These are phyloP conservation scores for Gorgonomyces haynaldii DNA, from an alignment of 192 early-diverging fungal genomes.

Conservation along the genomic window DNA sequence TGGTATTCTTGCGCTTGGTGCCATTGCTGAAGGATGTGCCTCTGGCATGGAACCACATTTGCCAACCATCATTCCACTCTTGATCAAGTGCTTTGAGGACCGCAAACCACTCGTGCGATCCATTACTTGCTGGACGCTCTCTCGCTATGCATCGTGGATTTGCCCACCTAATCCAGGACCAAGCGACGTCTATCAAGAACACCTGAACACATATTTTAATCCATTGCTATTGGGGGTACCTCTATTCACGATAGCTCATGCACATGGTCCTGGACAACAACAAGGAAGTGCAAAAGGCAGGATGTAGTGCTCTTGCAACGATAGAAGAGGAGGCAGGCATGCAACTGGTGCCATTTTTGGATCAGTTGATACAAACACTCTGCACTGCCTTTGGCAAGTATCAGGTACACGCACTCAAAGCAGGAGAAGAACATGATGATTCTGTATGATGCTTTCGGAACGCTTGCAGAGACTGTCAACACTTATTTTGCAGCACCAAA, in stretches of 20 bases:
- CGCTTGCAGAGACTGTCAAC: conserved; percentile 89
- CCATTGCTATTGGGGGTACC: conserved; percentile 63
- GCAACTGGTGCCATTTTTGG: conserved; percentile 76
- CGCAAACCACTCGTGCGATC: conserved; percentile 75
- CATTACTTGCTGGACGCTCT: conserved; percentile 98
- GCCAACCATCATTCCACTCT: conserved; percentile 72
- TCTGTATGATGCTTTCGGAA: conserved; percentile 94
- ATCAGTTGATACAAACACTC: conserved; percentile 74
- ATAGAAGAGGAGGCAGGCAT: conserved; percentile 84
- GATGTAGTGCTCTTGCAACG: conserved; percentile 87
- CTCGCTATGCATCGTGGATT: conserved; percentile 81
- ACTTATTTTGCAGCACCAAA: conserved; percentile 65
- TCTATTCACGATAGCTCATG: conserved; percentile 25
- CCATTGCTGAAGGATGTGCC: conserved; percentile 92
- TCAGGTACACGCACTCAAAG: no score
- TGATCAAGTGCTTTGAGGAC: conserved; percentile 70
- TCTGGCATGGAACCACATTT: conserved; percentile 82
- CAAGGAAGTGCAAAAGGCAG: conserved; percentile 97
- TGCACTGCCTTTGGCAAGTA: conserved; percentile 77
- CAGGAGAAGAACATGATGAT: conserved; percentile 90
- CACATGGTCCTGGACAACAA: conserved; percentile 83
- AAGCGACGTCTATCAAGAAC: conserved; percentile 31
- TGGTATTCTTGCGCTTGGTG: conserved; percentile 93
- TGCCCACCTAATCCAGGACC: conserved; percentile 16
- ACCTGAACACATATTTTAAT: conserved; percentile 62